phyloP scores from a whole-genome alignment of 192 early-diverging fungal species.

The Rhizoclosmatium globosum region DNA sequence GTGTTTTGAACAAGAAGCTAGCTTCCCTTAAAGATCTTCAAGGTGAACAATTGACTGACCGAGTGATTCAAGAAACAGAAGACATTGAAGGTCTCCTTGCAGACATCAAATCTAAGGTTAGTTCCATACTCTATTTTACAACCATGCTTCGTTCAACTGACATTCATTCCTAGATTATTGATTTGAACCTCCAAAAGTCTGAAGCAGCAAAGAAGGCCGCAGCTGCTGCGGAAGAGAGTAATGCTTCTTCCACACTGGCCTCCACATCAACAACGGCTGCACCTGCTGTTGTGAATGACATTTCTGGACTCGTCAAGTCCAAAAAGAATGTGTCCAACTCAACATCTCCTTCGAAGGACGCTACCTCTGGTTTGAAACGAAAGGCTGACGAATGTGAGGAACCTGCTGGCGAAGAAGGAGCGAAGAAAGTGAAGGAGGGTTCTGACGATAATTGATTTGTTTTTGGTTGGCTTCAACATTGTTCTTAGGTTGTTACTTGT shows the following conservation, averaged over 20 bases:
- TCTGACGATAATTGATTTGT: background rate
- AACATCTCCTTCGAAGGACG: background rate
- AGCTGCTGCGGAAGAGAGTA: constrained; percentile 37
- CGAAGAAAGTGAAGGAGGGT: constrained; percentile 27
- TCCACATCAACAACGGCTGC: constrained; percentile 23
- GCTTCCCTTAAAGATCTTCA: constrained; percentile 45
- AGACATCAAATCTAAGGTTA: constrained; percentile 74
- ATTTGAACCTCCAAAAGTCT: constrained; percentile 48
- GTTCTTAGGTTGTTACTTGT: background rate
- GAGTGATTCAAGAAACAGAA: constrained; percentile 53
- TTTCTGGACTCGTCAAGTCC: constrained; percentile 57
- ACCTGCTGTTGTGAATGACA: constrained; percentile 53
- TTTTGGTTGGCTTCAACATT: background rate
- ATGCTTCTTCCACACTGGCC: constrained; percentile 13
- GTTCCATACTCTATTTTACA: background rate
- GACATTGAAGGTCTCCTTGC: constrained; percentile 69
- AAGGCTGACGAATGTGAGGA: constrained; percentile 28
- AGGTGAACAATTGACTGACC: constrained; percentile 59
- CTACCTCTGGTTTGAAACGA: constrained; percentile 17
- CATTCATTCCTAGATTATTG: constrained; percentile 13
- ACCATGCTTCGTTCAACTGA: background rate
- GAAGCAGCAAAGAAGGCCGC: constrained; percentile 28
- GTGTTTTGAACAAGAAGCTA: constrained; percentile 62
- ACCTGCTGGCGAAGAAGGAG: background rate
- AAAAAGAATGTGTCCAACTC: constrained; percentile 8